These are phyloP conservation scores for Maudiozyma humilis DNA, from an alignment of 1,139 yeast genomes.

Conservation along the genomic window DNA sequence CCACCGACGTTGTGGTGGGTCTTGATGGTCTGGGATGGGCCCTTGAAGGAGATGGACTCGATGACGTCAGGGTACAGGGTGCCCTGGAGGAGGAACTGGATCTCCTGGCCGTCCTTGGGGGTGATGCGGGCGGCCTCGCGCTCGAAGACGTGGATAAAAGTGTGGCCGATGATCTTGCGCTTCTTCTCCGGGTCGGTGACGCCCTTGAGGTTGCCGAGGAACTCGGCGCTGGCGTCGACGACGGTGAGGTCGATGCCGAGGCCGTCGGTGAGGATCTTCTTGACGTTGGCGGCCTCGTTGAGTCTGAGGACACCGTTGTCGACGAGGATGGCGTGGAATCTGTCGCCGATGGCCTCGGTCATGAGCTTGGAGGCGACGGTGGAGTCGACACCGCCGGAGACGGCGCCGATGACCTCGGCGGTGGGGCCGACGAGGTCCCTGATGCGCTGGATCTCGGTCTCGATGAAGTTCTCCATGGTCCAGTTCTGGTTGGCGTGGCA, in stretches of 20 bases:
- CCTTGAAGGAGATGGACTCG: slow-evolving; percentile 97
- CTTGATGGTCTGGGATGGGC: slow-evolving; percentile 98
- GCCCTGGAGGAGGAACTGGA: slow-evolving; percentile 92
- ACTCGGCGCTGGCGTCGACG: slow-evolving; percentile 88
- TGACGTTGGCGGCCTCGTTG: slow-evolving; percentile 82
- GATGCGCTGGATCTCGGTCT: slow-evolving; percentile 90
- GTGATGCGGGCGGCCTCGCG: slow-evolving; percentile 88
- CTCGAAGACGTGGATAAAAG: slow-evolving; percentile 94
- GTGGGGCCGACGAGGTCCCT: slow-evolving; percentile 89
- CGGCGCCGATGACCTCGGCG: slow-evolving; percentile 99
- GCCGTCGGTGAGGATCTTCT: slow-evolving; percentile 83
- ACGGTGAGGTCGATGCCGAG: slow-evolving; percentile 91
- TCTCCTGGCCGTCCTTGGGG: slow-evolving; percentile 83
- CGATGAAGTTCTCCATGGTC: slow-evolving; percentile 97
- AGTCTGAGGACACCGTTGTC: slow-evolving; percentile 97
- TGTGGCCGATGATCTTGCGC: slow-evolving; percentile 97
- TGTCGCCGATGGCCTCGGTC: slow-evolving; percentile 96
- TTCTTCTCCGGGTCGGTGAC: slow-evolving; percentile 98
- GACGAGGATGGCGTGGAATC: slow-evolving; percentile 96
- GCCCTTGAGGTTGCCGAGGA: slow-evolving; percentile 78
- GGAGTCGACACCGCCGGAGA: slow-evolving; percentile 98
- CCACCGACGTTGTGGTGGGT: slow-evolving; percentile 99
- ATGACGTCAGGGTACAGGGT: slow-evolving; percentile 97
- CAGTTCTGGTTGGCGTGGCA: slow-evolving; percentile 85
- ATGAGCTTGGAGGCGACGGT: slow-evolving; percentile 97